A percentile compares a stretch with the other conserved stretches of the same genome.
Evolutionary conservation across 2,329 filamentous ascomycete genomes (phyloP).

Genomic region (Alternaria sp.): DNA sequence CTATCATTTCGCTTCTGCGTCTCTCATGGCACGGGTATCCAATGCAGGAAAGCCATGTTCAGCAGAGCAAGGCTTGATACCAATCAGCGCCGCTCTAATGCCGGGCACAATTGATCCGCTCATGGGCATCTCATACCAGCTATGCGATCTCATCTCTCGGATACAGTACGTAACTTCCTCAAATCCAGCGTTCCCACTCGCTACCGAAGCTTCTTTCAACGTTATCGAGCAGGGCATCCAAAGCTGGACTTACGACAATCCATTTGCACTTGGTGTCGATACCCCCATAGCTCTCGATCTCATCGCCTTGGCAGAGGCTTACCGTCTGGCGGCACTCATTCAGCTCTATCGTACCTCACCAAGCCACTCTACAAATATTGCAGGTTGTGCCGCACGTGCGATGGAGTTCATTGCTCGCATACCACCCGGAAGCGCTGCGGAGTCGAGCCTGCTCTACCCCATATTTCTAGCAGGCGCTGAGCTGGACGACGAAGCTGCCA

Average conservation of each 20-base stretch:
- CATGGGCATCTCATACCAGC: conserved; percentile 48
- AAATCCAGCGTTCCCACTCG: conserved; percentile 45
- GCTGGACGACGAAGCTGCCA: conserved; percentile 39
- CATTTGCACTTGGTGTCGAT: conserved; percentile 42
- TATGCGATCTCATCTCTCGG: conserved; percentile 45
- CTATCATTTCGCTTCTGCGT: conserved; percentile 49
- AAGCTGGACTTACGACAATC: conserved; percentile 46
- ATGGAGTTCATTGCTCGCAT: conserved; percentile 49
- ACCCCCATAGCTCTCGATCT: conserved; percentile 45
- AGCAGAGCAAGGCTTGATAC: conserved; percentile 31
- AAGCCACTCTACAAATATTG: conserved; percentile 34
- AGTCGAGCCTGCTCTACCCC: conserved; percentile 48
- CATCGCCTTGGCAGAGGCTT: conserved; percentile 47
- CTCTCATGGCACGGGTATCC: conserved; percentile 45
- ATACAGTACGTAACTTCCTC: conserved; percentile 46
- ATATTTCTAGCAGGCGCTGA: conserved; percentile 50
- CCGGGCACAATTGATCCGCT: conserved; percentile 46
- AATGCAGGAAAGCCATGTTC: conserved; percentile 22
- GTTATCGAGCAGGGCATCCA: conserved; percentile 44
- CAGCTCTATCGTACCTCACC: conserved; percentile 47
- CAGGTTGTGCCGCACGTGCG: conserved; percentile 40
- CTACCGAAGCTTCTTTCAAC: conserved; percentile 45
- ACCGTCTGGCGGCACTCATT: conserved; percentile 47
- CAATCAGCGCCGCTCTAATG: conserved; percentile 27
- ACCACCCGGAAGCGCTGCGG: conserved; percentile 45